These are phyloP conservation scores for Tubosaeta sp. DNA, from an alignment of 768 basidiomycete species.

Conservation along the genomic window DNA sequence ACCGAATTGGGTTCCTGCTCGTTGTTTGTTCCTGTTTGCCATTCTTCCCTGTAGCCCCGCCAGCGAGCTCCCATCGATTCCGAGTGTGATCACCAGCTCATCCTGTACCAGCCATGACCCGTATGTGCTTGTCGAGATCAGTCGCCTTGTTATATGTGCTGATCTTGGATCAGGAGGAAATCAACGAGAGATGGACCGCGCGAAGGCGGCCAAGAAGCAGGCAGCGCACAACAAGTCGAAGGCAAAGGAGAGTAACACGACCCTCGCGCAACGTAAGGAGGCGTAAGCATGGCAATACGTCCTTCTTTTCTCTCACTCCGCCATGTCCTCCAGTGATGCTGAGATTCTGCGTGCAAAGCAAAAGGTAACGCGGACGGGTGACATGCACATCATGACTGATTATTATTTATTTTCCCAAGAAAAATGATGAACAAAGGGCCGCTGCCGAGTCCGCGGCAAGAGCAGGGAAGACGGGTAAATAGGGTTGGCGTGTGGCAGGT, in stretches of 20 bases:
- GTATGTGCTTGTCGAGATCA: slow-evolving; percentile 35
- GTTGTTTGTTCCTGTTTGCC: slow-evolving; percentile 28
- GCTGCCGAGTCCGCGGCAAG: slow-evolving; percentile 23
- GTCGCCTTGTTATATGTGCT: not conserved
- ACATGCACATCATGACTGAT: slow-evolving; percentile 4
- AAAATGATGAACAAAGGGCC: slow-evolving; percentile 51
- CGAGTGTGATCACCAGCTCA: slow-evolving; percentile 2
- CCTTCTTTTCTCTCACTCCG: slow-evolving; percentile 22
- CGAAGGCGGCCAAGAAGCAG: slow-evolving; percentile 69
- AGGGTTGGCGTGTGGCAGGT: slow-evolving; percentile 26
- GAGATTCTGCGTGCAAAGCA: slow-evolving; percentile 73
- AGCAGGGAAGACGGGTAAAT: slow-evolving; percentile 31
- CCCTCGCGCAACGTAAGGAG: slow-evolving; percentile 69
- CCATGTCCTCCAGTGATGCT: slow-evolving; percentile 55
- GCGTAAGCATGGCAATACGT: slow-evolving; percentile 45
- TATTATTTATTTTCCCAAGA: slow-evolving; percentile 30
- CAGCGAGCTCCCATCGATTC: slow-evolving; percentile 7
- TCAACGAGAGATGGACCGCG: slow-evolving; percentile 73
- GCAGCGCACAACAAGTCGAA: slow-evolving; percentile 51
- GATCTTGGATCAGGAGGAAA: slow-evolving; percentile 61
- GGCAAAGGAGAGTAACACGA: slow-evolving; percentile 63
- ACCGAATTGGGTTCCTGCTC: not conserved
- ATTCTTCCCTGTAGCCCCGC: not conserved
- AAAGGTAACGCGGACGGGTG: slow-evolving; percentile 46
- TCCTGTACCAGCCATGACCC: slow-evolving; percentile 41